Evolutionary conservation across 805 yeast species (phyloP).

Genomic region (Diddensiella transvaalensis): DNA sequence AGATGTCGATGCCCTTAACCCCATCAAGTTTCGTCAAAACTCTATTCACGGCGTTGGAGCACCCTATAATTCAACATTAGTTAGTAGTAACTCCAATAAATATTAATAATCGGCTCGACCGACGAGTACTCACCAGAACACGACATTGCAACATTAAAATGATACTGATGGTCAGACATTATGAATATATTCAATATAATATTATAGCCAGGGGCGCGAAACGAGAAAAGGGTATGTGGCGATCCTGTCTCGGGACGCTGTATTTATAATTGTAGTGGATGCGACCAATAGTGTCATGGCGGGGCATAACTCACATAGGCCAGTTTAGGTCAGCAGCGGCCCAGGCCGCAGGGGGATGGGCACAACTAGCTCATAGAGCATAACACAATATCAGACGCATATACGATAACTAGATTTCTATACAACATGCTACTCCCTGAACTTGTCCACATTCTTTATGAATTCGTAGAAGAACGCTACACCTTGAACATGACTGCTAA

Average conservation of each 20-base stretch:
- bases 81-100: background rate
- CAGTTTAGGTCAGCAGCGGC: too few relatives aligned
- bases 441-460: constrained; percentile 22
- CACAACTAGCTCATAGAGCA: too few relatives aligned
- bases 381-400: too few relatives aligned
- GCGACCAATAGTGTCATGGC: too few relatives aligned
- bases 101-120: too few relatives aligned
- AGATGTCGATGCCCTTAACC: constrained; percentile 66
- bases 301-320: too few relatives aligned
- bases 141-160: constrained; percentile 78
- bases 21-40: constrained; percentile 71
- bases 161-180: constrained; percentile 52
- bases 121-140: constrained; percentile 52
- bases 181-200: background rate
- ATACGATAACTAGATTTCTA: too few relatives aligned
- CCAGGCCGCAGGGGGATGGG: too few relatives aligned
- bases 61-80: constrained; percentile 49
- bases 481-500: constrained; percentile 49
- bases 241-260: too few relatives aligned
- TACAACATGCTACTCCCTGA: too few relatives aligned
- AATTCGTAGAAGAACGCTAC: constrained; percentile 34
- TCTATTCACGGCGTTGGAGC: constrained; percentile 81
- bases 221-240: background rate
- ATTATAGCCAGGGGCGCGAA: background rate
- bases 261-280: too few relatives aligned